A percentile compares a stretch with the other conserved stretches of the same genome.
These are phyloP conservation scores for Gypsophila paniculata DNA, from an alignment of 179 eudicot species.

Conservation along the genomic window DNA sequence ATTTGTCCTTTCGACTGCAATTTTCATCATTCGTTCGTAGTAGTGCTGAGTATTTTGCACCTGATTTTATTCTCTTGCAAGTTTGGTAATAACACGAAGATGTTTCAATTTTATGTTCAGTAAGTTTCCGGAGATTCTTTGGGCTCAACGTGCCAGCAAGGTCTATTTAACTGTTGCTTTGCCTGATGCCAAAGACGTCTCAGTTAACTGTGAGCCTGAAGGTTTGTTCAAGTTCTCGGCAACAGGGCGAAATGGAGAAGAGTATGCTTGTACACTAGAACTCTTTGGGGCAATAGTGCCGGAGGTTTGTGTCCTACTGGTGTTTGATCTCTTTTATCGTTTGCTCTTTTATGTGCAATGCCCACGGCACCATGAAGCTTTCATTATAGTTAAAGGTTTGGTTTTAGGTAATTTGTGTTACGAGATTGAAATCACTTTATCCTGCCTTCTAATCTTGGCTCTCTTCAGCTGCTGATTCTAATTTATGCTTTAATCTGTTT, in stretches of 20 bases:
- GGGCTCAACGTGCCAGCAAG: constrained; percentile 84
- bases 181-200: constrained; percentile 74
- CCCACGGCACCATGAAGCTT: too few species aligned
- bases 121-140: constrained; percentile 68
- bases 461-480: background rate
- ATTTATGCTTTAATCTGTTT: background rate
- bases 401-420: too few species aligned
- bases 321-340: background rate
- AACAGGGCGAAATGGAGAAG: constrained; percentile 50
- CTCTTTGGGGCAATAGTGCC: constrained; percentile 61
- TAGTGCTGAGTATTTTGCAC: background rate
- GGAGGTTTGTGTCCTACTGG: constrained; percentile 44
- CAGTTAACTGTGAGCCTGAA: constrained; percentile 63
- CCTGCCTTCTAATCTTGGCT: background rate
- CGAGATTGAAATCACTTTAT: background rate
- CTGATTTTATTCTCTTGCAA: background rate
- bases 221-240: constrained; percentile 70
- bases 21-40: background rate
- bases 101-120: constrained; percentile 32
- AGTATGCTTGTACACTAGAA: constrained; percentile 54
- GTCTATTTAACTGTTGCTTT: constrained; percentile 64
- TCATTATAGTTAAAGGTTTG: too few species aligned
- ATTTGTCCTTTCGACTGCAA: background rate
- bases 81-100: too few species aligned
- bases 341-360: background rate